These are phyloP conservation scores for Smallanthus sonchifolius DNA, from an alignment of 129 eudicot genomes.

Conservation along the genomic window DNA sequence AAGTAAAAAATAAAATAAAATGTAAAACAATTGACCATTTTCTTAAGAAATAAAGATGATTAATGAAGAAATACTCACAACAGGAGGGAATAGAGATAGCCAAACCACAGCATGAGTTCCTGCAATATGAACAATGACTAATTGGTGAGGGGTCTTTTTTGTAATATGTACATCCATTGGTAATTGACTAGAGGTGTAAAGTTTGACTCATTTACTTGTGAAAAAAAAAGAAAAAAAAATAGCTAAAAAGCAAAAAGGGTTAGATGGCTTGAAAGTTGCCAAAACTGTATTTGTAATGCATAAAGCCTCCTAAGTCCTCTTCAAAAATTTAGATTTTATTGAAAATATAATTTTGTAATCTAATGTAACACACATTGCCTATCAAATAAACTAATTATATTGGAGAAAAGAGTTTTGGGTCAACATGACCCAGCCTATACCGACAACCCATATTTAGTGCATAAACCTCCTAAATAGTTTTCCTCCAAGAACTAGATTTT, in stretches of 20 bases:
- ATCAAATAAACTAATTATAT: neutral
- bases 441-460: neutral
- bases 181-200: neutral
- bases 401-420: neutral
- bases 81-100: conserved; percentile 67
- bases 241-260: neutral
- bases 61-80: conserved; percentile 43
- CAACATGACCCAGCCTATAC: neutral
- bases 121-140: conserved; percentile 21
- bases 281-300: neutral
- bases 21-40: neutral
- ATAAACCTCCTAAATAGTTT: neutral
- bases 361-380: neutral
- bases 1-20: neutral
- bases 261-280: neutral
- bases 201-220: neutral
- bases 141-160: neutral
- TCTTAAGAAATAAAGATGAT: neutral
- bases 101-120: conserved; percentile 65
- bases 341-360: neutral
- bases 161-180: neutral
- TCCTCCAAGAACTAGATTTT: neutral
- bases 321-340: neutral
- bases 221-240: no score
- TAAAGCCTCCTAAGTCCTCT: neutral